Evolutionary conservation across 106 monocot species (phyloP).

Genomic region (Hemerocallis citrina): DNA sequence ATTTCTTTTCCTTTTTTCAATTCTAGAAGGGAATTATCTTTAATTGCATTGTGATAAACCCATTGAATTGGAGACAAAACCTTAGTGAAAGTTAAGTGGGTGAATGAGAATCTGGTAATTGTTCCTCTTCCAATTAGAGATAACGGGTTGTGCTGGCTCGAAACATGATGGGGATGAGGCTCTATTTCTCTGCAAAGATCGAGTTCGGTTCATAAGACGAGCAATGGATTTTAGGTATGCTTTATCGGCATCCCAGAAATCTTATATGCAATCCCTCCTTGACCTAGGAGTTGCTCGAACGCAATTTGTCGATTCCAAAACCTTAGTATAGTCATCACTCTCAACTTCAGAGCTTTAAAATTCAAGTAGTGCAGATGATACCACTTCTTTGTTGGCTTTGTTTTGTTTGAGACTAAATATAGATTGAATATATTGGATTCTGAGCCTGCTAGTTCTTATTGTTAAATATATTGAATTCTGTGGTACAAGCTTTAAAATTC

Average conservation of each 20-base stretch:
- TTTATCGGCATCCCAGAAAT: slow-evolving; percentile 66
- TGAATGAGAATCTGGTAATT: background rate
- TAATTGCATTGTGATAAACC: background rate
- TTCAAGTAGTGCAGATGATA: too few species aligned
- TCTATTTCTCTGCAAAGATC: slow-evolving; percentile 48
- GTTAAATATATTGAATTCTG: too few species aligned
- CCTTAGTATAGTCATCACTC: slow-evolving; percentile 22
- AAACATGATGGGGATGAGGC: slow-evolving; percentile 39
- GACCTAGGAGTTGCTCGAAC: slow-evolving; percentile 41
- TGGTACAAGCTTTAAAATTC: too few species aligned
- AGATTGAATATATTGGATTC: too few species aligned
- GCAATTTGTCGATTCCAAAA: slow-evolving; percentile 46
- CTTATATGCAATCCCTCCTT: slow-evolving; percentile 64
- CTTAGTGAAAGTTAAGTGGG: background rate
- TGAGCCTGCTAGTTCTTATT: too few species aligned
- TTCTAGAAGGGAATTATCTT: background rate
- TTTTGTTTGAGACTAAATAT: too few species aligned
- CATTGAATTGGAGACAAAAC: too few species aligned
- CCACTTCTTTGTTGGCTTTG: too few species aligned
- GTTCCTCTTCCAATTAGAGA: too few species aligned
- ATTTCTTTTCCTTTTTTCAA: background rate
- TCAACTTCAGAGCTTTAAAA: slow-evolving; percentile 38
- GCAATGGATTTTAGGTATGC: slow-evolving; percentile 63
- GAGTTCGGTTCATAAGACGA: slow-evolving; percentile 41
- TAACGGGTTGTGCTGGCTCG: slow-evolving; percentile 53